These are phyloP conservation scores for Exophiala bonariae DNA, from an alignment of 2,329 filamentous ascomycete genomes.

Conservation along the genomic window DNA sequence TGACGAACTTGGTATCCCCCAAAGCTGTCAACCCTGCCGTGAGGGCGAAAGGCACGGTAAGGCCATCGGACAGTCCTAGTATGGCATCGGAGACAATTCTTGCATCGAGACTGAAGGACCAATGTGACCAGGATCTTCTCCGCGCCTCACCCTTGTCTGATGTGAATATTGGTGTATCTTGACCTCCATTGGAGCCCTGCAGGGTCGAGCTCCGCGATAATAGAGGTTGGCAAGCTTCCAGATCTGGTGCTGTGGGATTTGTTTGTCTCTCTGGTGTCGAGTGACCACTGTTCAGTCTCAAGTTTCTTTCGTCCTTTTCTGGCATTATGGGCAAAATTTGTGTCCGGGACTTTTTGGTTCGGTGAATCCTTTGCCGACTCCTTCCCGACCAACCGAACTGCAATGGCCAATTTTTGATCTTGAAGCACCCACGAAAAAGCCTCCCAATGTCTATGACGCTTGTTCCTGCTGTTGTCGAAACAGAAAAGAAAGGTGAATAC, in stretches of 20 bases:
- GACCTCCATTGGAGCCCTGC: constrained; percentile 1
- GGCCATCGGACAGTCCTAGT: constrained; percentile 74
- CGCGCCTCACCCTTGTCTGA: constrained; percentile 13
- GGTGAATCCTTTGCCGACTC: neutral
- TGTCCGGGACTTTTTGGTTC: neutral
- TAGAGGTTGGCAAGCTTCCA: constrained; percentile 19
- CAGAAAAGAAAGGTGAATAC: no score
- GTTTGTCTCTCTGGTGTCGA: constrained; percentile 9
- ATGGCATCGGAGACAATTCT: constrained; percentile 56
- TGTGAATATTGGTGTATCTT: constrained; percentile 1
- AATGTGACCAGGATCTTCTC: constrained; percentile 11
- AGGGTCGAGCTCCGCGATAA: constrained; percentile 20
- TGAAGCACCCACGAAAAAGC: neutral
- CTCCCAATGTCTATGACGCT: no score
- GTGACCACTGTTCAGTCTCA: neutral
- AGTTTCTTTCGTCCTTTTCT: constrained; percentile 1
- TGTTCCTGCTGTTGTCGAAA: no score
- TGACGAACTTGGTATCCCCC: constrained; percentile 65
- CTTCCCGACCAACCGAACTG: no score
- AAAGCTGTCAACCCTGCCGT: constrained; percentile 67
- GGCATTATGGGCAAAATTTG: neutral
- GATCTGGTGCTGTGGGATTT: constrained; percentile 20
- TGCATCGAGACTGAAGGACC: constrained; percentile 14
- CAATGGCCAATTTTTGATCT: neutral
- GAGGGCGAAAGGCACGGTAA: constrained; percentile 77